Percentiles rank a stretch among this genome's conserved stretches.
phyloP scores from a whole-genome alignment of 78 protist species.

The Chrysochromulina tobinii region DNA sequence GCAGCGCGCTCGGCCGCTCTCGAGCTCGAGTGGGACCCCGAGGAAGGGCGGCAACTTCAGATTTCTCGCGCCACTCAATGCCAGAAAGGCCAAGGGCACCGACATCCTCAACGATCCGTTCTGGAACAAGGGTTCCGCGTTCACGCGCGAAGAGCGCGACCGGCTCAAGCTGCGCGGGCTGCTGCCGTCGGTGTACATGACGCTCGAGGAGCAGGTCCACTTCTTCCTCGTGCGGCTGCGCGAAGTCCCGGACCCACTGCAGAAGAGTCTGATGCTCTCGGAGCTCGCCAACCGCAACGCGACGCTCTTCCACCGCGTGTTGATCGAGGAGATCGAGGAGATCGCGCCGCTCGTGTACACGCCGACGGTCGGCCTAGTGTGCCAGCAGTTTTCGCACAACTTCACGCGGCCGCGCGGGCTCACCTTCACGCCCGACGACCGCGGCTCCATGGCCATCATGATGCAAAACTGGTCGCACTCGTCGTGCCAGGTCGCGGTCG shows the following conservation, averaged over 20 bases:
- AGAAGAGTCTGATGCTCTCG: not conserved
- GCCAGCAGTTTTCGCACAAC: conserved; percentile 13
- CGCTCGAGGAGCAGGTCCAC: not conserved
- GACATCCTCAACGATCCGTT: conserved; percentile 9
- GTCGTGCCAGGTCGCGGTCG: conserved; percentile 83
- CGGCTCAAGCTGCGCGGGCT: conserved; percentile 74
- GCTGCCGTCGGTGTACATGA: conserved; percentile 56
- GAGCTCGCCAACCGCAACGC: conserved; percentile 77
- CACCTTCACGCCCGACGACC: conserved; percentile 44
- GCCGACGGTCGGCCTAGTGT: conserved; percentile 73
- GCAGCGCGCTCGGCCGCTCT: no score
- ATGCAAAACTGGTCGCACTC: conserved; percentile 78
- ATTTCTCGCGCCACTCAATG: not conserved
- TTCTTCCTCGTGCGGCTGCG: not conserved
- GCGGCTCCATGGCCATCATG: conserved; percentile 65
- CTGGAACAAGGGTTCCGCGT: conserved; percentile 61
- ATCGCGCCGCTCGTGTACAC: conserved; percentile 90
- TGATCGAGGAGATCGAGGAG: conserved; percentile 71
- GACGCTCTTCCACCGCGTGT: conserved; percentile 77
- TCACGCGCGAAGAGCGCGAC: conserved; percentile 61
- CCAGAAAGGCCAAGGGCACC: not conserved
- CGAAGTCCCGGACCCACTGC: not conserved
- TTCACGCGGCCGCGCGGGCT: not conserved
- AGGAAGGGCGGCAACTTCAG: not conserved
- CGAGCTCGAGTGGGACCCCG: no score